Conservation (phyloP, 2,329 filamentous ascomycete species). For the Escovopsis sp. region DNA sequence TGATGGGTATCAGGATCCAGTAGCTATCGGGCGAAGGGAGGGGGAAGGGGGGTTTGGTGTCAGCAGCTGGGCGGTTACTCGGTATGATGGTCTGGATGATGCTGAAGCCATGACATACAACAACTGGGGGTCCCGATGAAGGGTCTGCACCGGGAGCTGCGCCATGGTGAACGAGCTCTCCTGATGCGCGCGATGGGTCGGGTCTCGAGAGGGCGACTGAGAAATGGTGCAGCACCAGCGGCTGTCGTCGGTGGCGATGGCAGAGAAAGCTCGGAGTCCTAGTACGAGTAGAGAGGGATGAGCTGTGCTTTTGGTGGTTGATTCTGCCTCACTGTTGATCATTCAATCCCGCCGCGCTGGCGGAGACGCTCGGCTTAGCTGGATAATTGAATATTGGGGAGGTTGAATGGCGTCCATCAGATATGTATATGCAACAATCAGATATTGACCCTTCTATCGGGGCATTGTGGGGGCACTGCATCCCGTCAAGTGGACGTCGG, state of each 20-base stretch:
- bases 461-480: too few relatives aligned
- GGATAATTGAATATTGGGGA: too few relatives aligned
- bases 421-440: too few relatives aligned
- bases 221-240: not conserved
- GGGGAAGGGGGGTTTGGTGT: not conserved
- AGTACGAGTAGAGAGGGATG: not conserved
- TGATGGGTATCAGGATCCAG: constrained; percentile 97
- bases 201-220: too few relatives aligned
- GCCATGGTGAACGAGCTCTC: constrained; percentile 44
- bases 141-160: constrained; percentile 77
- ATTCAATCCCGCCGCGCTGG: too few relatives aligned
- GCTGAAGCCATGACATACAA: constrained; percentile 50
- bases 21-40: constrained; percentile 46
- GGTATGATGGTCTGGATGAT: not conserved
- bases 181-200: not conserved
- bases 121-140: constrained; percentile 93
- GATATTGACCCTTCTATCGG: too few relatives aligned
- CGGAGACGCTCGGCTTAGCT: too few relatives aligned
- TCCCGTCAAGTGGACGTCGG: too few relatives aligned
- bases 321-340: too few relatives aligned
- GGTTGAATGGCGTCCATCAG: too few relatives aligned
- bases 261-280: not conserved
- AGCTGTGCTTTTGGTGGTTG: not conserved
- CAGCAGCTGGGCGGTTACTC: constrained; percentile 5
- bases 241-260: not conserved